Evolutionary conservation across 768 basidiomycete genomes (phyloP), one percentile per base, ranked within the genome.

Genomic region (Mycena belliarum): DNA sequence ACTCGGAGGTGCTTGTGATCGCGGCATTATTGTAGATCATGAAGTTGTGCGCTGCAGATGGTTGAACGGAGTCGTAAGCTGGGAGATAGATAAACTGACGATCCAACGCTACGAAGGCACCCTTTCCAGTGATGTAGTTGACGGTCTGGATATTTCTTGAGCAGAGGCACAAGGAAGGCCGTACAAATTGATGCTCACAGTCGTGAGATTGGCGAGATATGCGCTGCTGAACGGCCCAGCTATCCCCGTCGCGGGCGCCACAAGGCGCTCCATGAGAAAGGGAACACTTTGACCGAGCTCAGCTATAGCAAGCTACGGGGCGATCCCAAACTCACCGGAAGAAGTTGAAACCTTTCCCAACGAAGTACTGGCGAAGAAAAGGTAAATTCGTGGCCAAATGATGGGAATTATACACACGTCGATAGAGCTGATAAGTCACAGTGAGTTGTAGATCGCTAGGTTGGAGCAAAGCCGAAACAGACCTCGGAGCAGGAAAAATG

Each of bases 91-190:
- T n/a, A n/a, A 25, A 73, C 78, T 60, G 61, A 82, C 82, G 84
- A 49, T 86, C 85, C 50, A 87, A 73, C 57, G 79, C 68, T 51
- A 78, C 84, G 62, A 72, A 84, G 18, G 76, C 83, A 41, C 83
- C 83, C 73, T 85, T 85, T 61, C 70, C 68, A 40, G 85, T 86
- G 68, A 86, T 82, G 67, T 86, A 86, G 71, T 72, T 78, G 44
- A 85, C 80, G 45, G 76, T 84, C 81, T 82, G 4, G 38, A 28
- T 16, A n/a, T n/a, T 44, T 40, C 41, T 21, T 29, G 12, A 15
- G 58, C 24, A 58, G 37, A 12, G 9, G n/a, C n/a, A 7, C 21
- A 21, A 15, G 10, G 3, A 24, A 26, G 38, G 26, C 28, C 25
- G 25, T 6, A 24, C 9, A 23, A 8, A 8, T 26, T 9, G 29